A percentile compares a stretch with the other conserved stretches of the same genome.
phyloP scores from a whole-genome alignment of 2,329 filamentous ascomycete species.

The Aspergillus piperis region DNA sequence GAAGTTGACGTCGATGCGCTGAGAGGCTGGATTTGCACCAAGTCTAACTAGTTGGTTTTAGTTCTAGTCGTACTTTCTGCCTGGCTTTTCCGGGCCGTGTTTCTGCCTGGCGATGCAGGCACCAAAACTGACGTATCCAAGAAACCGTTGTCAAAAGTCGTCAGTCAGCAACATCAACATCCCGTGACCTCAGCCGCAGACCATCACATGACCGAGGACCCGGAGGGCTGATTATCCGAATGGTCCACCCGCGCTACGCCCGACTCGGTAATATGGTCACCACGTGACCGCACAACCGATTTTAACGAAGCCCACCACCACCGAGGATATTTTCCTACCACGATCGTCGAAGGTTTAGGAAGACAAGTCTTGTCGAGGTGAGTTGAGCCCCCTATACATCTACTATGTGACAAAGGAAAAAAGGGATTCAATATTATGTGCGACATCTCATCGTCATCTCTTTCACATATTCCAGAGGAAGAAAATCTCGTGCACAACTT shows the following conservation, averaged over 20 bases:
- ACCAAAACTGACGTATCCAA: not conserved
- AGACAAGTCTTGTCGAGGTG: conserved; percentile 63
- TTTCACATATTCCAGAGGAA: too few species aligned
- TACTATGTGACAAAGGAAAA: not conserved
- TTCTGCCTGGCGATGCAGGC: not conserved
- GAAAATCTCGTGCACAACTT: too few species aligned
- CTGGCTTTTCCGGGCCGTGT: not conserved
- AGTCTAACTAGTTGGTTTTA: too few species aligned
- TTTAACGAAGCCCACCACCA: conserved; percentile 36
- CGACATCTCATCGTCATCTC: too few species aligned
- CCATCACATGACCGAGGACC: conserved; percentile 13
- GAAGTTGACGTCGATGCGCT: not conserved
- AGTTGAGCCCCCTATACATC: conserved; percentile 29
- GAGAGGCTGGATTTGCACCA: not conserved
- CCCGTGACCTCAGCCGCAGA: not conserved
- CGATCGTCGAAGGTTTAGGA: conserved; percentile 57
- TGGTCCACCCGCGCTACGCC: conserved; percentile 11
- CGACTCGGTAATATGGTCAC: not conserved
- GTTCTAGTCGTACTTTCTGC: not conserved
- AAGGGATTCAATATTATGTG: not conserved
- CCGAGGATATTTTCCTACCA: conserved; percentile 28
- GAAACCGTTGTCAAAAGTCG: too few species aligned
- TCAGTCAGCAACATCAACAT: not conserved
- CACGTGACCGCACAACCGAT: conserved; percentile 46
- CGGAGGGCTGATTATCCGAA: conserved; percentile 15